These are phyloP conservation scores for Ceratocystis colombiana DNA, from an alignment of 2,329 filamentous ascomycete genomes.

Conservation along the genomic window DNA sequence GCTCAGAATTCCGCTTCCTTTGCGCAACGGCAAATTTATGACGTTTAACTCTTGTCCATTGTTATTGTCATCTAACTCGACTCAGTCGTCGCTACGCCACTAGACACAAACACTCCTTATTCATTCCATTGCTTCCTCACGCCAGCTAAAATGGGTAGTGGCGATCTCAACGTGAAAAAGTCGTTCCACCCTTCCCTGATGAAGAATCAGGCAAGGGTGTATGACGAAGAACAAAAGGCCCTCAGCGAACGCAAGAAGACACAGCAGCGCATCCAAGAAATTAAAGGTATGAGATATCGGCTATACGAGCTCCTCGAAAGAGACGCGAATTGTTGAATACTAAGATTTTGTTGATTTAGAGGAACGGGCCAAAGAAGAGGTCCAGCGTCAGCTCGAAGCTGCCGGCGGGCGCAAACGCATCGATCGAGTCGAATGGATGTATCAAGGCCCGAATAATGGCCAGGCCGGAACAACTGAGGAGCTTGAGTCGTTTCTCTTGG, in stretches of 20 bases:
- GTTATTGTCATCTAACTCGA: background rate
- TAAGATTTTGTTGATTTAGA: constrained; percentile 38
- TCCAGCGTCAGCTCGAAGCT: constrained; percentile 79
- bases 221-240: constrained; percentile 83
- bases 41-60: background rate
- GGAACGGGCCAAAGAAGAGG: constrained; percentile 83
- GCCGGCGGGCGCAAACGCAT: constrained; percentile 71
- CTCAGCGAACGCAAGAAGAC: constrained; percentile 91
- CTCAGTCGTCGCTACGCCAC: no score
- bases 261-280: constrained; percentile 81
- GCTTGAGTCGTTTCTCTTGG: constrained; percentile 84
- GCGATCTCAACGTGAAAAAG: constrained; percentile 90
- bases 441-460: constrained; percentile 71
- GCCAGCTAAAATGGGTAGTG: constrained; percentile 63
- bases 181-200: constrained; percentile 88
- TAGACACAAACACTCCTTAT: background rate
- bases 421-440: constrained; percentile 96
- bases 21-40: background rate
- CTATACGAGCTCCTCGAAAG: background rate
- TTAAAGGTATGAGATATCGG: constrained; percentile 42
- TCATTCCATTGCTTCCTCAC: background rate
- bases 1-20: background rate
- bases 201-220: constrained; percentile 83
- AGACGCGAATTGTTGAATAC: background rate
- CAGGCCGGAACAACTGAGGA: constrained; percentile 73